These are phyloP conservation scores for Corylus avellana DNA, from an alignment of 306 rosid genomes.

Conservation along the genomic window DNA sequence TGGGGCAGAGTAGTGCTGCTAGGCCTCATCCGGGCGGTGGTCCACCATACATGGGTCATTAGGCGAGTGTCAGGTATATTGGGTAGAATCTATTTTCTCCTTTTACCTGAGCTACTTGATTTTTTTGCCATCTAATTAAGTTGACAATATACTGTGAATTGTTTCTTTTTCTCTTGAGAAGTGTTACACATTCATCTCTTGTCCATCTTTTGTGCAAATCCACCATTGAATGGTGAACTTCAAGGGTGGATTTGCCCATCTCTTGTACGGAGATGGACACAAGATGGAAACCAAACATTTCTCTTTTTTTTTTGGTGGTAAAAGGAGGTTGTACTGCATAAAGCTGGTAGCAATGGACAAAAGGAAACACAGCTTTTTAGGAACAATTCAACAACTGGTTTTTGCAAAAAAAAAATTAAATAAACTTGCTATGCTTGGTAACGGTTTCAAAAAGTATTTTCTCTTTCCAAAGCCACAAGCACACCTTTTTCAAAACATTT, in stretches of 20 bases:
- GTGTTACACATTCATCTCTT: too few species aligned
- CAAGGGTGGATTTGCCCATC: too few species aligned
- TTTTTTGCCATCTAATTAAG: not conserved
- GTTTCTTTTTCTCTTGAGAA: not conserved
- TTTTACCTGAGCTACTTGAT: not conserved
- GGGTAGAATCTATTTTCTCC: not conserved
- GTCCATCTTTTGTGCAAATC: too few species aligned
- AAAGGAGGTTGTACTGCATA: not conserved
- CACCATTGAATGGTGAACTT: too few species aligned
- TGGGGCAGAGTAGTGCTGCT: slow-evolving; percentile 59
- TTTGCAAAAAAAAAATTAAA: not conserved
- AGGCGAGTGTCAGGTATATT: slow-evolving; percentile 41
- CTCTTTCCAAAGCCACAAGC: too few species aligned
- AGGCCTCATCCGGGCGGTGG: slow-evolving; percentile 74
- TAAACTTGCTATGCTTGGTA: too few species aligned
- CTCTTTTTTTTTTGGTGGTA: not conserved
- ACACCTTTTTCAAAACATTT: too few species aligned
- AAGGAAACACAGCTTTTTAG: not conserved
- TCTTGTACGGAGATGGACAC: too few species aligned
- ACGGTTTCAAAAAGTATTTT: too few species aligned
- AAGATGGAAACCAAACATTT: too few species aligned
- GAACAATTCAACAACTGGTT: not conserved
- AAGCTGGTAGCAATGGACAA: not conserved
- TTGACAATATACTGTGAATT: not conserved
- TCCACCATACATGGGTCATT: slow-evolving; percentile 75